Base-by-base conservation (phyloP, 495 filamentous ascomycete genomes). In the Antarctomyces pellizariae region DNA sequence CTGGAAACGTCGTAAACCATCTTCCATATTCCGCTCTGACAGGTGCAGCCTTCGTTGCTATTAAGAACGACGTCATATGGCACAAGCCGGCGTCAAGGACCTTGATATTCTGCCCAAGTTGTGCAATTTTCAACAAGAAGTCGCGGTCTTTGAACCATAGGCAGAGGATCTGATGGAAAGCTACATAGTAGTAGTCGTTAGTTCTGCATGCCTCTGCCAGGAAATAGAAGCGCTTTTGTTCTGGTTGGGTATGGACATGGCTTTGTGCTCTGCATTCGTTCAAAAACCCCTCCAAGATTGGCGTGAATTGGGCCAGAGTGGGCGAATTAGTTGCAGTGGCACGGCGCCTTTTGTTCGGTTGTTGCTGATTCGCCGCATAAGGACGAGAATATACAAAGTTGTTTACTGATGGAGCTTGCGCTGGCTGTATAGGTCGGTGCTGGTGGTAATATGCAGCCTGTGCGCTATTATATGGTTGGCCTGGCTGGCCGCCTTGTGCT, bases 151-250 rank as follows among this genome's bases (percentile, higher is more conserved):
- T n/a, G 16, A 46, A 48, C 50, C 55, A 60, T 8, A 60, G 37
- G 39, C 66, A 73, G 40, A 64, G 77, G 1, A 75, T 30, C 33
- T 78, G 73, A 46, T 83, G 75, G 3, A 78, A 39, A 7, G 52
- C 52, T 26, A 80, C 24, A 38, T 72, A 83, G 38, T 74, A 60
- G 14, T 49, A 29, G 35, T 83, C 75, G 6, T 54, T 43, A 0
- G 44, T 24, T 2, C 26, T 5, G 36, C 63, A 72, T 0, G 74
- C 72, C n/a, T 67, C 48, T 3, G 25, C 31, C 3, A 83, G 38
- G 1, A 76, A 50, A 21, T 46, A 35, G 14, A 67, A 39, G 24
- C 75, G 50, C n/a, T 65, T 59, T 15, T 36, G 37, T 29, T 66
- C 62, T 3, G 64, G 33, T 2, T 23, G 24, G 18, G 35, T 34